phyloP scores from a whole-genome alignment of 768 basidiomycete genomes.

The Naematelia encephala region DNA sequence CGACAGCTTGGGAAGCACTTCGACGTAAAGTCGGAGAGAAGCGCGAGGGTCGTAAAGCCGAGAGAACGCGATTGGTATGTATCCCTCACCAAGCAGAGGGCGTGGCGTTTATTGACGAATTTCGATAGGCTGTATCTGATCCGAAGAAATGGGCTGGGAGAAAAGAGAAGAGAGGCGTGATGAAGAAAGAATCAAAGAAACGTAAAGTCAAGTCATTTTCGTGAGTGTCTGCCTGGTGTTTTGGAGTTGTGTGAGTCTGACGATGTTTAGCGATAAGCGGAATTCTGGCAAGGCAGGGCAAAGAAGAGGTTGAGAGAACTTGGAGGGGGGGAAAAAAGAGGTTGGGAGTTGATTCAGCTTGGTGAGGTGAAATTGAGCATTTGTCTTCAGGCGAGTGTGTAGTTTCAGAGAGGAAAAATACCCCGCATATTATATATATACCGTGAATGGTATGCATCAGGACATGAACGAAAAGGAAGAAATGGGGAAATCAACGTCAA shows the following conservation, averaged over 20 bases:
- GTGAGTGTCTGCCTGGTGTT: constrained; percentile 24
- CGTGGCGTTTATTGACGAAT: constrained; percentile 8
- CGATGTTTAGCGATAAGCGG: not conserved
- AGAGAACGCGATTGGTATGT: constrained; percentile 57
- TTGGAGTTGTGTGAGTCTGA: not conserved
- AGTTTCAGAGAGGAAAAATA: not conserved
- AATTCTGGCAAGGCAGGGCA: not conserved
- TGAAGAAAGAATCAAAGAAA: constrained; percentile 83
- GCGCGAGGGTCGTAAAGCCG: constrained; percentile 68
- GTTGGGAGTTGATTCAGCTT: too few species aligned
- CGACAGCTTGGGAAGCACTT: constrained; percentile 72
- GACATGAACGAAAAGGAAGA: not conserved
- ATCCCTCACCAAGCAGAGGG: not conserved
- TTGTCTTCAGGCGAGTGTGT: not conserved
- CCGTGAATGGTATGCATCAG: not conserved
- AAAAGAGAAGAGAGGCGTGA: constrained; percentile 65
- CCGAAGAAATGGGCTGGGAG: constrained; percentile 74
- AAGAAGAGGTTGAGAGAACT: not conserved
- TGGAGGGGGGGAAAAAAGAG: too few species aligned
- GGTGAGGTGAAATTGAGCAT: too few species aligned
- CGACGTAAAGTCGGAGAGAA: constrained; percentile 66
- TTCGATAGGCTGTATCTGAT: constrained; percentile 63
- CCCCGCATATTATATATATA: constrained; percentile 3
- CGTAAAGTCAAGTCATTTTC: constrained; percentile 57
- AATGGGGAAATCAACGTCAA: too few species aligned